Evolutionary conservation across 345 rosid species (phyloP).

Genomic region (Lepidium didymum): DNA sequence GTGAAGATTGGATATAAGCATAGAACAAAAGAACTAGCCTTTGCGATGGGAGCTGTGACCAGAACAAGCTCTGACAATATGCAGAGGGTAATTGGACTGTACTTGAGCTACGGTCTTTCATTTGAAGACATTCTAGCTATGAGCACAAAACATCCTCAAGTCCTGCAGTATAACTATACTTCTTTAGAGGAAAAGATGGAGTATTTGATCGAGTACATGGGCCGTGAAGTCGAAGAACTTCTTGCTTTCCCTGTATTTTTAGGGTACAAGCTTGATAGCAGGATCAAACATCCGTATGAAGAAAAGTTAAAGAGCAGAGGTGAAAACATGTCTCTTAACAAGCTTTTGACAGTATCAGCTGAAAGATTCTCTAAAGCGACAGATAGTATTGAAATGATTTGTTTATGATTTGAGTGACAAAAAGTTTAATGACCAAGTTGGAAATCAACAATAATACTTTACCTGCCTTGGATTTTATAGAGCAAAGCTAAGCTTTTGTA

Average conservation of each 20-base stretch:
- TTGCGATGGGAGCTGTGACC: constrained; percentile 66
- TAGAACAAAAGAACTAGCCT: constrained; percentile 52
- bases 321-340: constrained; percentile 61
- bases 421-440: not conserved
- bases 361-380: constrained; percentile 38
- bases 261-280: constrained; percentile 69
- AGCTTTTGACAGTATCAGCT: constrained; percentile 53
- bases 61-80: constrained; percentile 69
- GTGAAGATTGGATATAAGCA: constrained; percentile 60
- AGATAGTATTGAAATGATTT: constrained; percentile 18
- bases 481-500: constrained; percentile 3
- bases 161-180: constrained; percentile 50
- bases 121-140: constrained; percentile 46
- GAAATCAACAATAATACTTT: not conserved
- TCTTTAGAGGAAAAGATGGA: constrained; percentile 67
- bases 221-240: constrained; percentile 65
- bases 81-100: constrained; percentile 68
- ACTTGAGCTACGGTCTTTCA: constrained; percentile 52
- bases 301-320: constrained; percentile 47
- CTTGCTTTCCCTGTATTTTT: constrained; percentile 73
- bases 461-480: not conserved
- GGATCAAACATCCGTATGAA: constrained; percentile 72
- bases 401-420: constrained; percentile 21
- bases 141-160: constrained; percentile 83
- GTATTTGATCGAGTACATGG: constrained; percentile 68